Percentiles rank a stretch among this genome's conserved stretches.
These are phyloP conservation scores for Adansonia grandidieri DNA, from an alignment of 441 rosid genomes.

Conservation along the genomic window DNA sequence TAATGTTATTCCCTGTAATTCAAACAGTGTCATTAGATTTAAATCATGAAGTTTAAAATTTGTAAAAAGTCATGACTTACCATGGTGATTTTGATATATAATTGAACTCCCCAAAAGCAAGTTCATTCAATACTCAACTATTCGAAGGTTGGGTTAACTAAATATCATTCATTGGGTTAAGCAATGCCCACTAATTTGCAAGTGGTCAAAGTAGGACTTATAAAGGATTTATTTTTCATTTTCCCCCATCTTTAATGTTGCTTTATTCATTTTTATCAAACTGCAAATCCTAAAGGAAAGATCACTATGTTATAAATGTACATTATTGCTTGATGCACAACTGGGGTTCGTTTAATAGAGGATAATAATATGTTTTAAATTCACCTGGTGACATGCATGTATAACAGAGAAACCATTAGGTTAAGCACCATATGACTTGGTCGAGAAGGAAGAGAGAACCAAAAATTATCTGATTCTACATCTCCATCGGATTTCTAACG, in stretches of 20 bases:
- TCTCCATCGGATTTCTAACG: conserved; percentile 79
- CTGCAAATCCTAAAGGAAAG: conserved; percentile 8
- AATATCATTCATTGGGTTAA: background rate
- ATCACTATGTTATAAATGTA: background rate
- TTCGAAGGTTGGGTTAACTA: background rate
- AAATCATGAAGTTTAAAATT: background rate
- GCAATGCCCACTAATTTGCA: conserved; percentile 3
- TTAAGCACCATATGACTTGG: conserved; percentile 88
- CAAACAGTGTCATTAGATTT: background rate
- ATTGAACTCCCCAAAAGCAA: background rate
- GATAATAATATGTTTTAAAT: background rate
- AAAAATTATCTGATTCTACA: conserved; percentile 83
- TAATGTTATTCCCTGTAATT: conserved; percentile 77
- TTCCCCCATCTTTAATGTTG: background rate
- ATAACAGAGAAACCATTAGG: conserved; percentile 46
- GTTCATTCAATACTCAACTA: background rate
- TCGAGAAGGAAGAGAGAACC: conserved; percentile 97
- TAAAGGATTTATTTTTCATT: background rate
- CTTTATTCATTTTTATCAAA: background rate
- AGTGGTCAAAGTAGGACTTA: background rate
- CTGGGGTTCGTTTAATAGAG: background rate
- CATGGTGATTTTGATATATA: background rate
- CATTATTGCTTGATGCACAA: background rate
- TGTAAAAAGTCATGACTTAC: background rate
- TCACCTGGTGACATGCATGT: too few relatives aligned